These are phyloP conservation scores for Candida ipomoeae DNA, from an alignment of 805 yeast genomes.

Conservation along the genomic window DNA sequence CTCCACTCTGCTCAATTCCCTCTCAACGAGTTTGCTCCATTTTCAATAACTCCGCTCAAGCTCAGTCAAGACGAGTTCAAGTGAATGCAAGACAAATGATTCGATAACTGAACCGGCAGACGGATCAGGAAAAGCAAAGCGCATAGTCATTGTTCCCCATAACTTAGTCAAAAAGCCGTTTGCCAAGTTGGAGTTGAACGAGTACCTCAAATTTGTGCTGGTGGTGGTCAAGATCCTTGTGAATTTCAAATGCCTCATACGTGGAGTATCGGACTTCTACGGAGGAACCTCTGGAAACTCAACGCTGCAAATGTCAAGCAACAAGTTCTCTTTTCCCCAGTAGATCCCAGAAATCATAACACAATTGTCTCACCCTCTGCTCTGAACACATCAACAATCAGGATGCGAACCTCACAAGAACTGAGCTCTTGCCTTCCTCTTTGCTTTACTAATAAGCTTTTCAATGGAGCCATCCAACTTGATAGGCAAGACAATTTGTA, in stretches of 20 bases:
- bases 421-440: no score
- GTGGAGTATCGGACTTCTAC: neutral
- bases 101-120: neutral
- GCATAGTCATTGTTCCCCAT: conserved; percentile 37
- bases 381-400: no score
- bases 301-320: neutral
- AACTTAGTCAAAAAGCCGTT: conserved; percentile 39
- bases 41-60: no score
- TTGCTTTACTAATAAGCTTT: no score
- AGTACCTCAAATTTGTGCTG: conserved; percentile 32
- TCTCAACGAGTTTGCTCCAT: no score
- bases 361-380: no score
- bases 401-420: no score
- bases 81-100: neutral
- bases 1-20: no score
- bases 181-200: conserved; percentile 33
- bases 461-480: no score
- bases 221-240: conserved; percentile 34
- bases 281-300: neutral
- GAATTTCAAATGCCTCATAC: conserved; percentile 28
- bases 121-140: conserved; percentile 16
- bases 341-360: no score
- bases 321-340: conserved; percentile 2
- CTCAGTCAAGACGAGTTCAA: neutral
- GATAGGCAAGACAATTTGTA: no score